Conservation (phyloP, 2,329 filamentous ascomycete genomes). For the Talaromyces albobiverticillius region DNA sequence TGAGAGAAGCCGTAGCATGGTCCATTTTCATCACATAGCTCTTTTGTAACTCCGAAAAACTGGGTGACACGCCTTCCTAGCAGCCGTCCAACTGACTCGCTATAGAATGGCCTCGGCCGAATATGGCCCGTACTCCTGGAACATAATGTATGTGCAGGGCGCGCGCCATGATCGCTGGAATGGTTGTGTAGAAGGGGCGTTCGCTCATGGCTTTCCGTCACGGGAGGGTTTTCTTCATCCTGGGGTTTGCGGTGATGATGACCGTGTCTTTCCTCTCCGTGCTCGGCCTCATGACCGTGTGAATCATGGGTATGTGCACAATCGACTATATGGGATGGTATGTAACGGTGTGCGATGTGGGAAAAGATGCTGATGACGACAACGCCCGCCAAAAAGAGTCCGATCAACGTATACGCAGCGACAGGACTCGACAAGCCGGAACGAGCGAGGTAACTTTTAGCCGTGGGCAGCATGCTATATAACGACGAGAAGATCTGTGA, state of each 20-base stretch:
- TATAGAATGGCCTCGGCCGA: slow-evolving; percentile 19
- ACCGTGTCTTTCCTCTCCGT: slow-evolving; percentile 19
- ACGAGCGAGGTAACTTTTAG: slow-evolving; percentile 71
- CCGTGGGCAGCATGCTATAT: slow-evolving; percentile 88
- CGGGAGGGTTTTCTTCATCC: slow-evolving; percentile 15
- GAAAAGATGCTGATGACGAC: slow-evolving; percentile 47
- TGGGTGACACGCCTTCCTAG: slow-evolving; percentile 45
- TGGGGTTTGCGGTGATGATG: slow-evolving; percentile 23
- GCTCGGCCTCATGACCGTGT: slow-evolving; percentile 33
- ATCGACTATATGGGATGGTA: slow-evolving; percentile 50
- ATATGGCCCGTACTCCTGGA: slow-evolving; percentile 16
- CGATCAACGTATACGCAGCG: slow-evolving; percentile 55
- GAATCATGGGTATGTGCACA: slow-evolving; percentile 46
- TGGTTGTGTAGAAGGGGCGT: slow-evolving; percentile 28
- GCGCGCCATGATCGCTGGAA: slow-evolving; percentile 21
- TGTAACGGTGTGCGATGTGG: slow-evolving; percentile 43
- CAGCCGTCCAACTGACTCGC: slow-evolving; percentile 33
- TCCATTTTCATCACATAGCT: slow-evolving; percentile 55
- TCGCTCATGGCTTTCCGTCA: slow-evolving; percentile 23
- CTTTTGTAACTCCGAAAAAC: slow-evolving; percentile 49
- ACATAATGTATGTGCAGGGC: slow-evolving; percentile 14
- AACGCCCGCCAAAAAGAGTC: slow-evolving; percentile 48
- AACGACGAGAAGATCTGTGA: slow-evolving; percentile 81
- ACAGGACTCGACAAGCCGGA: slow-evolving; percentile 64
- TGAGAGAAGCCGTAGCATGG: slow-evolving; percentile 62